Percentiles rank a stretch among this genome's conserved stretches.
These are phyloP conservation scores for Sporothrix pseudoabietina DNA, from an alignment of 2,329 filamentous ascomycete species.

Conservation along the genomic window DNA sequence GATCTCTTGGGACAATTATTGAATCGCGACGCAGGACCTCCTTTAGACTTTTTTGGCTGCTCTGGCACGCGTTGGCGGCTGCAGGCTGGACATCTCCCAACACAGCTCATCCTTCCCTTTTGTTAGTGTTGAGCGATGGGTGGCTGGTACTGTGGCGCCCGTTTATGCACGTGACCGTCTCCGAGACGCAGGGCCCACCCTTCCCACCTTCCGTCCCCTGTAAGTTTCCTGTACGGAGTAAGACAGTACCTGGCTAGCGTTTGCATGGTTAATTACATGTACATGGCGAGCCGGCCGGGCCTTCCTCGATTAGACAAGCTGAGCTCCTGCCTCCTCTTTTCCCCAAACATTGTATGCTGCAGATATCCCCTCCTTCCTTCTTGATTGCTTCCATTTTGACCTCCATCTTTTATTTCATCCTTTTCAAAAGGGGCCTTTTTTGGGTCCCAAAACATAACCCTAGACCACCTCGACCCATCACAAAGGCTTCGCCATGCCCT, in stretches of 20 bases:
- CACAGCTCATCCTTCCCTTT: background rate
- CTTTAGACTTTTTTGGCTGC: conserved; percentile 8
- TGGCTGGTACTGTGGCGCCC: conserved; percentile 18
- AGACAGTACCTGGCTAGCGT: background rate
- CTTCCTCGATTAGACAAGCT: background rate
- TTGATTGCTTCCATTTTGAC: background rate
- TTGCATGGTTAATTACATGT: no score
- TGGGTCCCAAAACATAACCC: background rate
- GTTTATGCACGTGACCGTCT: background rate
- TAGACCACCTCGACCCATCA: background rate
- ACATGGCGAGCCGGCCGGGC: background rate
- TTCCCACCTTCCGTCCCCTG: background rate
- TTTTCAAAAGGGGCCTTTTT: background rate
- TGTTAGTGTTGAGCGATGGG: background rate
- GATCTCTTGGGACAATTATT: background rate
- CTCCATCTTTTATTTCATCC: background rate
- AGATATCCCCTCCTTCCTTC: background rate
- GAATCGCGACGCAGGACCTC: conserved; percentile 25
- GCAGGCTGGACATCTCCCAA: background rate
- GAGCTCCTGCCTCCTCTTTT: background rate
- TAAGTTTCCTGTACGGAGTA: background rate
- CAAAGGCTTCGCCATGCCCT: background rate
- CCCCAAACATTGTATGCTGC: background rate
- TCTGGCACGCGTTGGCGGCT: conserved; percentile 21
- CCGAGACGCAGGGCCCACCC: background rate